Evolutionary conservation across 2,329 filamentous ascomycete genomes (phyloP).

Genomic region (Parascedosporium putredinis): DNA sequence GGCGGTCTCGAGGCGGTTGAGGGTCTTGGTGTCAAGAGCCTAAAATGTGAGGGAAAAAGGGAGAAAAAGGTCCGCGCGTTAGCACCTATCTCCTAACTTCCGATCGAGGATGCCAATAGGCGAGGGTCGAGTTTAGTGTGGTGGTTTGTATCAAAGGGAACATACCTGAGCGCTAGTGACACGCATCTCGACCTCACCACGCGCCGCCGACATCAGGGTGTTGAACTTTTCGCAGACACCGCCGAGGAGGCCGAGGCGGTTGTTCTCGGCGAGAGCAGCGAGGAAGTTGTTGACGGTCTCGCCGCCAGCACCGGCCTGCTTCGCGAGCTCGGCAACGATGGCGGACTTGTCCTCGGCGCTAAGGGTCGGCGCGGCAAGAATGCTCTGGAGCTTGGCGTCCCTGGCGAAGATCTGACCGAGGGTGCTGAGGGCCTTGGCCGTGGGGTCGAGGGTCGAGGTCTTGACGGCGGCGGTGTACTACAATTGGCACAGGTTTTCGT

Average conservation of each 20-base stretch:
- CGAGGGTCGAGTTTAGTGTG: too few relatives aligned
- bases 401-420: conserved; percentile 65
- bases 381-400: conserved; percentile 67
- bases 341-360: conserved; percentile 67
- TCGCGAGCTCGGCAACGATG: conserved; percentile 80
- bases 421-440: conserved; percentile 65
- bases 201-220: conserved; percentile 76
- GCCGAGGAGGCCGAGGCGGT: conserved; percentile 74
- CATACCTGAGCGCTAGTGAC: conserved; percentile 84
- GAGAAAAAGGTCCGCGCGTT: conserved; percentile 16
- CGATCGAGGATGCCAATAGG: too few relatives aligned
- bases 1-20: conserved; percentile 76
- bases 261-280: conserved; percentile 84
- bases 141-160: too few relatives aligned
- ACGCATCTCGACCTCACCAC: conserved; percentile 85
- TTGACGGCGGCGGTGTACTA: conserved; percentile 96
- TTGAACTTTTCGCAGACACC: conserved; percentile 80
- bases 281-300: conserved; percentile 94
- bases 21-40: conserved; percentile 79
- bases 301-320: conserved; percentile 59
- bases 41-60: conserved; percentile 29
- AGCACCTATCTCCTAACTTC: neutral
- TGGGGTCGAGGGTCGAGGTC: conserved; percentile 72
- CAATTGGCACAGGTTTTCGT: conserved; percentile 18
- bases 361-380: conserved; percentile 76